Conservation (phyloP, 2,329 filamentous ascomycete genomes). For the Metarhizium rileyi region DNA sequence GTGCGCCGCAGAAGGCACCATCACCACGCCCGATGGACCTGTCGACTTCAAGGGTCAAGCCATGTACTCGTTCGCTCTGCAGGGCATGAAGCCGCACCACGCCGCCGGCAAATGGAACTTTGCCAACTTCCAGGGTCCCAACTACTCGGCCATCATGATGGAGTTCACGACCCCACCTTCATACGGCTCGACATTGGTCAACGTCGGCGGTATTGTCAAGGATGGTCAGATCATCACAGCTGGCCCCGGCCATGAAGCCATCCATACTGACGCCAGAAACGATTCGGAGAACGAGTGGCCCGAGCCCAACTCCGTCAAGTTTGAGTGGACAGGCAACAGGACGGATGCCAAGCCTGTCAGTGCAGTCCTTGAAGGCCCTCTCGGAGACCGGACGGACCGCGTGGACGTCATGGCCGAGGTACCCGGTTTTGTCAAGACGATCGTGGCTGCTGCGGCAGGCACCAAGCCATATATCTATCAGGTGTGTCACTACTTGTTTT, state of each 20-base stretch:
- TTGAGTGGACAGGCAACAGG: constrained; percentile 67
- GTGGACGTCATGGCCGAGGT: constrained; percentile 97
- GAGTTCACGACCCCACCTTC: constrained; percentile 90
- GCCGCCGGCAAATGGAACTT: constrained; percentile 92
- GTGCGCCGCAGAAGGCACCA: constrained; percentile 69
- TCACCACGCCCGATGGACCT: constrained; percentile 72
- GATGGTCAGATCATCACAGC: constrained; percentile 73
- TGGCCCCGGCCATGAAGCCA: constrained; percentile 53
- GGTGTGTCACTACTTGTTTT: constrained; percentile 38
- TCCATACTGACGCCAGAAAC: constrained; percentile 58
- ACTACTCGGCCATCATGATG: constrained; percentile 85
- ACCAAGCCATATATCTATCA: constrained; percentile 98
- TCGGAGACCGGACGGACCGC: constrained; percentile 61
- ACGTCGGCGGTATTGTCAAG: constrained; percentile 71
- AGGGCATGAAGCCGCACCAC: constrained; percentile 99
- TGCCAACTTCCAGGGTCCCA: constrained; percentile 79
- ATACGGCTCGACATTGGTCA: constrained; percentile 77
- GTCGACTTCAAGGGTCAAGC: constrained; percentile 74
- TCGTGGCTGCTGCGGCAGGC: constrained; percentile 78
- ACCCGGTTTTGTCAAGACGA: constrained; percentile 87
- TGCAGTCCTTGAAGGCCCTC: constrained; percentile 57
- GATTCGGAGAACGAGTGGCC: constrained; percentile 83
- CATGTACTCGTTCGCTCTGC: constrained; percentile 74
- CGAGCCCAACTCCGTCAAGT: constrained; percentile 67
- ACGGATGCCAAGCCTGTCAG: constrained; percentile 66